Evolutionary conservation across 139 green algal genomes (phyloP), one percentile per base, ranked within the genome.

Genomic region (Zygnema cylindricum): DNA sequence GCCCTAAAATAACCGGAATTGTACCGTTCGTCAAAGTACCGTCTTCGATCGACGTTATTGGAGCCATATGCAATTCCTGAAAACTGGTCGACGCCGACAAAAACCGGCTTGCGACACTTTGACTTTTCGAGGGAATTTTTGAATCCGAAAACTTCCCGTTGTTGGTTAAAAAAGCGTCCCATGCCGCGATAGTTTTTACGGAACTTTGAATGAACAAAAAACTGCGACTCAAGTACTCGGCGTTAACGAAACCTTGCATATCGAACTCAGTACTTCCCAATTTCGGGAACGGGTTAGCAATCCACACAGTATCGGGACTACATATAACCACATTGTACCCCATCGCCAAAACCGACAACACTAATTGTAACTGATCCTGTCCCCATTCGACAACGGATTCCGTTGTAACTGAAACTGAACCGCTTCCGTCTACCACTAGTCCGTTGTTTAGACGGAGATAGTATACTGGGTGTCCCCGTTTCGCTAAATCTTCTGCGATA

Each of bases 251-350:
- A 2, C 81, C 81, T 40, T 33, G 33, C 42, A 87, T 38, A 0
- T 86, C 39, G 22, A 86, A 86, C 39, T 63, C n/a, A 3, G 35
- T 55, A 38, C 77, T 54, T 21, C n/a, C 42, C n/a, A 39, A n/a
- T 2, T 33, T 63, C n/a, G 25, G 36, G 23, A 87, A 30, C 1
- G 81, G 81, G 55, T 87, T 78, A 11, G 49, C 81, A 39, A 30
- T 35, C 81, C 81, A 87, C 23, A 87, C 55, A 25, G 43, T 43
- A 33, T 87, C 81, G 16, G 81, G 36, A 1, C 43, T 87, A 25
- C 81, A 38, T 38, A 87, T 23, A 41, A 78, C 25, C 43, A 78
- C 49, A 54, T 87, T 38, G 49, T 81, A 87, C 2, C 81, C 81
- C 35, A 87, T 69, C 22, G 81, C 57, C 76, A 87, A 54, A 38